Conservation (phyloP, 2,329 filamentous ascomycete species). For the Trichoderma oligosporum region DNA sequence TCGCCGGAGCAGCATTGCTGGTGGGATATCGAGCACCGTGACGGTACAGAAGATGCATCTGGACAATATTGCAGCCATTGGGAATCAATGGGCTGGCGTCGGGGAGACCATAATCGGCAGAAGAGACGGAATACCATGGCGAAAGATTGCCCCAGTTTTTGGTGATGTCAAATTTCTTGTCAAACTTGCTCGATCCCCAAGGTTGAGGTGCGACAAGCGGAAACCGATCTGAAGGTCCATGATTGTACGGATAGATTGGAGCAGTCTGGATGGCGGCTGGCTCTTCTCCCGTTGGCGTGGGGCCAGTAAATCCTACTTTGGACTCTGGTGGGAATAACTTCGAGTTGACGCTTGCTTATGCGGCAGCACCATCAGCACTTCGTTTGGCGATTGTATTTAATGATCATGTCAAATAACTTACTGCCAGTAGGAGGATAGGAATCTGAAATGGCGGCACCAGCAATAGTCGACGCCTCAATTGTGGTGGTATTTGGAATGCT, state of each 20-base stretch:
- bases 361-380: background rate
- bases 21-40: conserved; percentile 7
- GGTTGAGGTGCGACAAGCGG: background rate
- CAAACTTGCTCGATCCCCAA: background rate
- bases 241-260: background rate
- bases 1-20: conserved; percentile 4
- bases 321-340: background rate
- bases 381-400: background rate
- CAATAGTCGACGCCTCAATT: background rate
- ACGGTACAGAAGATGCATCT: background rate
- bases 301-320: background rate
- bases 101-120: background rate
- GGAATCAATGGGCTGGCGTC: background rate
- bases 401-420: background rate
- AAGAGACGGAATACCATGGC: background rate
- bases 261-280: background rate
- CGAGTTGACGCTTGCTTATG: background rate
- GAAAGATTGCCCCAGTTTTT: background rate
- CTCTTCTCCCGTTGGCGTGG: background rate
- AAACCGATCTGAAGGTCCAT: background rate
- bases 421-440: background rate
- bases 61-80: background rate
- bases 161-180: background rate
- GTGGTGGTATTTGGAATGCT: background rate
- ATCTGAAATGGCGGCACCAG: background rate